Conservation (phyloP, 2,329 filamentous ascomycete genomes). For the Claviceps spartinae region DNA sequence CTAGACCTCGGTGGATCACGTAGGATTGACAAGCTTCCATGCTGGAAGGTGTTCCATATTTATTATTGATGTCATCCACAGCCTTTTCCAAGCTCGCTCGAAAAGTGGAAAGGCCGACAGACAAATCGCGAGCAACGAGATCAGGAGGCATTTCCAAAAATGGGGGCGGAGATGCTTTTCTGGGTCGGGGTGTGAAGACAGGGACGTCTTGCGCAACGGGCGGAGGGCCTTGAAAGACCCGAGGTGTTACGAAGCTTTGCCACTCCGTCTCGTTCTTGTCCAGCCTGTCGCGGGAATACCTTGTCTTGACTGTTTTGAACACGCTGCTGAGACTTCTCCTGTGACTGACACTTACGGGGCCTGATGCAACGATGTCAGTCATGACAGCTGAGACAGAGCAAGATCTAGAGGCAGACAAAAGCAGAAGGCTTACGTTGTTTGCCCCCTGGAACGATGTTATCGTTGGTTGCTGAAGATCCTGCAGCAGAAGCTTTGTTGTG, state of each 20-base stretch:
- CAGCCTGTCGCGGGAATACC: conserved; percentile 14
- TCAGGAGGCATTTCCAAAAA: conserved; percentile 17
- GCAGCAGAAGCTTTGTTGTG: background rate
- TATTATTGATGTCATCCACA: conserved; percentile 16
- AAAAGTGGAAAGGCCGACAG: conserved; percentile 14
- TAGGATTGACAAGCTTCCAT: background rate
- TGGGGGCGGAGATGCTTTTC: conserved; percentile 11
- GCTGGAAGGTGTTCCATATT: conserved; percentile 12
- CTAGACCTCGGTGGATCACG: background rate
- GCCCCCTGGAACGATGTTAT: background rate
- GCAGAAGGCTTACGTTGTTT: conserved; percentile 1
- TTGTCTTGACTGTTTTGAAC: conserved; percentile 16
- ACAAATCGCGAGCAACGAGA: conserved; percentile 11
- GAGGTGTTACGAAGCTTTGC: background rate
- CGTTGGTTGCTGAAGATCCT: background rate
- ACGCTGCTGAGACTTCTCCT: conserved; percentile 17
- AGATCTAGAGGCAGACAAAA: background rate
- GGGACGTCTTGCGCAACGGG: background rate
- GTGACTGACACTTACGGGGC: conserved; percentile 7
- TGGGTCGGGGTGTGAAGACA: background rate
- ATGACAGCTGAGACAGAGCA: background rate
- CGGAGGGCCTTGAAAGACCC: background rate
- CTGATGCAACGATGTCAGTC: conserved; percentile 1
- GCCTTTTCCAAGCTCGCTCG: conserved; percentile 17
- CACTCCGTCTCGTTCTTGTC: conserved; percentile 3